Conservation (phyloP, 306 rosid genomes). For the Delonix regia region DNA sequence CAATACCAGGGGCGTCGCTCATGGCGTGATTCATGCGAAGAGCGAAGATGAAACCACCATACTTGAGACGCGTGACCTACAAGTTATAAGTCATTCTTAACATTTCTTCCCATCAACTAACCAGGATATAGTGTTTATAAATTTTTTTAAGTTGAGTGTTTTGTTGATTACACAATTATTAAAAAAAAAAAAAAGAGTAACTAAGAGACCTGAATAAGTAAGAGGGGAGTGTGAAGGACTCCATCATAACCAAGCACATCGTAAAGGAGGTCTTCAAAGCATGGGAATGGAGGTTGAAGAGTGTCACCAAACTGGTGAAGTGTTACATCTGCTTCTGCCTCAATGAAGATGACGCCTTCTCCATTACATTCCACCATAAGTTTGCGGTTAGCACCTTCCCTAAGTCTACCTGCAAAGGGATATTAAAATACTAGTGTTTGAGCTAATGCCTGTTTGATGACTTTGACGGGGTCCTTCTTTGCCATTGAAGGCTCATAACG, state of each 20-base stretch:
- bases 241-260: constrained; percentile 46
- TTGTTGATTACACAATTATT: too few relatives aligned
- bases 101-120: background rate
- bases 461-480: constrained; percentile 30
- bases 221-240: constrained; percentile 38
- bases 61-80: constrained; percentile 44
- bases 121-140: too few relatives aligned
- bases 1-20: constrained; percentile 18
- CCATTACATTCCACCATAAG: constrained; percentile 52
- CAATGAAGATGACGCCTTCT: constrained; percentile 51
- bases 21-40: constrained; percentile 2
- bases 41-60: constrained; percentile 45
- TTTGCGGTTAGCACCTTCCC: constrained; percentile 23
- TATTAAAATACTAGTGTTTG: constrained; percentile 34
- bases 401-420: constrained; percentile 41
- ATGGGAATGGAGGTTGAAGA: constrained; percentile 49
- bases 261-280: constrained; percentile 45
- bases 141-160: too few relatives aligned
- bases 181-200: background rate
- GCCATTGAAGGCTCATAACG: constrained; percentile 2
- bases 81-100: background rate
- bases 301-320: constrained; percentile 40
- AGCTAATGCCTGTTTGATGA: constrained; percentile 23
- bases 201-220: constrained; percentile 46
- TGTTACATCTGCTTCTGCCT: constrained; percentile 52